Conservation (phyloP, 139 green algal species). For the Tetraselmis striata region DNA sequence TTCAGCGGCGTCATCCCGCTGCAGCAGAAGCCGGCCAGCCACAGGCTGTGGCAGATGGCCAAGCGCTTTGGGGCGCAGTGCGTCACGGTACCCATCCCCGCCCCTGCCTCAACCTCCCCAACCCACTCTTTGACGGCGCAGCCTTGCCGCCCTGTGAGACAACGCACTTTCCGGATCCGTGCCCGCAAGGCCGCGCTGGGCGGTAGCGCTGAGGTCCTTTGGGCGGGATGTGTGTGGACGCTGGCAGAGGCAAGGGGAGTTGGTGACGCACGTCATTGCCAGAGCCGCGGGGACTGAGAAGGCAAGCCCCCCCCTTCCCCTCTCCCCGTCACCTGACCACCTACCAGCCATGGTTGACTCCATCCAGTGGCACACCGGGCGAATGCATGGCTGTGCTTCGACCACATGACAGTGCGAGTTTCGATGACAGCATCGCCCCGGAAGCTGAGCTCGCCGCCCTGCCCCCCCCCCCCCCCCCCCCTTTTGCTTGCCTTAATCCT, state of each 20-base stretch:
- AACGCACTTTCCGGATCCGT: neutral
- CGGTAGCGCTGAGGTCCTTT: neutral
- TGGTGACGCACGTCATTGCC: neutral
- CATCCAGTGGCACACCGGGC: neutral
- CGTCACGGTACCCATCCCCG: neutral
- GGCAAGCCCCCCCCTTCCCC: neutral
- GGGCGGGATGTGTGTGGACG: no score
- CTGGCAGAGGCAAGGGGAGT: neutral
- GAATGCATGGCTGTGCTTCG: neutral
- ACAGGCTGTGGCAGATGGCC: neutral
- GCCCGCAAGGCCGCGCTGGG: neutral
- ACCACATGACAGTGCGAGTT: no score
- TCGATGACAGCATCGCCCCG: no score
- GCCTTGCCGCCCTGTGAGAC: neutral
- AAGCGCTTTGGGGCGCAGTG: neutral
- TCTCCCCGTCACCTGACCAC: neutral
- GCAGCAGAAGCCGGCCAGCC: neutral
- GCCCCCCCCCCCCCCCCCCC: no score
- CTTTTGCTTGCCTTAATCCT: neutral
- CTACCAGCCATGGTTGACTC: neutral
- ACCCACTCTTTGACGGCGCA: neutral
- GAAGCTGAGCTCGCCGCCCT: no score
- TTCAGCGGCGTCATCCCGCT: neutral
- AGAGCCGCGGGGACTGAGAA: neutral
- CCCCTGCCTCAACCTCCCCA: no score